Evolutionary conservation across 441 rosid genomes (phyloP).

Genomic region (Lepidium campestre): DNA sequence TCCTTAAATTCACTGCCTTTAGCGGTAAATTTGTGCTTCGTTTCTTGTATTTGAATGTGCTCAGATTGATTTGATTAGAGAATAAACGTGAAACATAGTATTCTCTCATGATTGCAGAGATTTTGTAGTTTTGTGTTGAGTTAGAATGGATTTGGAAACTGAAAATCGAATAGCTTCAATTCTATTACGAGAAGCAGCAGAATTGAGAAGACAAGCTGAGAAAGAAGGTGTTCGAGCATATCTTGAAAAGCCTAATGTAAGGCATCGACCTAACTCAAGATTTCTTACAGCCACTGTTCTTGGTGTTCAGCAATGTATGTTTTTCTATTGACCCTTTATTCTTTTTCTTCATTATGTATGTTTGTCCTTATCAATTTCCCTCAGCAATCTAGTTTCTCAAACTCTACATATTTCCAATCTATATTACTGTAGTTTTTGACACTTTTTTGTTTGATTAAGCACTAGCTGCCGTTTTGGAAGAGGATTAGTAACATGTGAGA

Average conservation of each 20-base stretch:
- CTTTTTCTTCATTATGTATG: background rate
- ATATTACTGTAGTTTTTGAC: background rate
- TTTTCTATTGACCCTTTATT: background rate
- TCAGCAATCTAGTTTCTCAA: background rate
- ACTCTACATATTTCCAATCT: background rate
- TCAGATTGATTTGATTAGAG: background rate
- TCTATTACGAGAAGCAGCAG: slow-evolving; percentile 78
- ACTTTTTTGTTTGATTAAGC: background rate
- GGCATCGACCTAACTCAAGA: slow-evolving; percentile 76
- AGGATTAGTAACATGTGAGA: background rate
- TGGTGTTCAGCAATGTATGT: slow-evolving; percentile 79
- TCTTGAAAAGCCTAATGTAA: slow-evolving; percentile 50
- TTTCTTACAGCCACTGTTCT: slow-evolving; percentile 83
- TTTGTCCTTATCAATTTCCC: background rate
- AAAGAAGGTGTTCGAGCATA: slow-evolving; percentile 66
- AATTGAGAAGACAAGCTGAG: slow-evolving; percentile 58
- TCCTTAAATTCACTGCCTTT: background rate
- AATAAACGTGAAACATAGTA: background rate
- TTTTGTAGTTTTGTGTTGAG: background rate
- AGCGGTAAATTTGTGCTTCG: background rate
- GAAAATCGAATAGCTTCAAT: slow-evolving; percentile 77
- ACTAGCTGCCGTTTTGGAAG: background rate
- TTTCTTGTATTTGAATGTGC: background rate
- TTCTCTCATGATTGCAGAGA: background rate
- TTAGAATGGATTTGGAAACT: slow-evolving; percentile 69